phyloP scores from a whole-genome alignment of 176 grass and related monocot species.

The Aegilops speltoides region DNA sequence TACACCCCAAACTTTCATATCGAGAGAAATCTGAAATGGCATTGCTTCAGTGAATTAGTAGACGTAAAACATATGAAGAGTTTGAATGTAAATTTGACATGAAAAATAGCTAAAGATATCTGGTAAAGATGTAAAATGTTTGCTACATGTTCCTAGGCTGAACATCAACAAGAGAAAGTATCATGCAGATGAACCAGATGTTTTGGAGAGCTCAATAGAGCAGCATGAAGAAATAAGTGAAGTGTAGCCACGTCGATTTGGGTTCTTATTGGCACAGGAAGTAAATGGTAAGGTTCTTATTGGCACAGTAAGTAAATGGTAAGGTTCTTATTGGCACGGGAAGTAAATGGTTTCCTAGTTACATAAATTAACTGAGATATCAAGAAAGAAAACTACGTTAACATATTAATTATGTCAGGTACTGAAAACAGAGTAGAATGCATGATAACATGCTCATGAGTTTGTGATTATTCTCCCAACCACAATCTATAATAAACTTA shows the following conservation, averaged over 20 bases:
- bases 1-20: neutral
- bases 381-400: neutral
- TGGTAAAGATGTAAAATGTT: neutral
- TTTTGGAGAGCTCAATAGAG: neutral
- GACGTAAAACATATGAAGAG: neutral
- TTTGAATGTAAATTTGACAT: neutral
- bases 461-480: slow-evolving; percentile 1
- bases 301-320: neutral
- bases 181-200: neutral
- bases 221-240: neutral
- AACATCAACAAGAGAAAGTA: neutral
- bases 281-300: neutral
- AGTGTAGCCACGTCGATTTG: neutral
- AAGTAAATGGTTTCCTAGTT: neutral
- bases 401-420: neutral
- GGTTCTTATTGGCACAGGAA: neutral
- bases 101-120: neutral
- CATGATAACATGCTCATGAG: neutral
- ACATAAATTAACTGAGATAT: neutral
- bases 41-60: neutral
- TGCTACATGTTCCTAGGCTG: neutral
- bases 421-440: slow-evolving; percentile 2
- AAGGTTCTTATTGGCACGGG: neutral
- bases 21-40: neutral
- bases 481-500: neutral